Evolutionary conservation across 768 basidiomycete species (phyloP), one percentile per base, ranked within the genome.

Genomic region (Mycena floridula): DNA sequence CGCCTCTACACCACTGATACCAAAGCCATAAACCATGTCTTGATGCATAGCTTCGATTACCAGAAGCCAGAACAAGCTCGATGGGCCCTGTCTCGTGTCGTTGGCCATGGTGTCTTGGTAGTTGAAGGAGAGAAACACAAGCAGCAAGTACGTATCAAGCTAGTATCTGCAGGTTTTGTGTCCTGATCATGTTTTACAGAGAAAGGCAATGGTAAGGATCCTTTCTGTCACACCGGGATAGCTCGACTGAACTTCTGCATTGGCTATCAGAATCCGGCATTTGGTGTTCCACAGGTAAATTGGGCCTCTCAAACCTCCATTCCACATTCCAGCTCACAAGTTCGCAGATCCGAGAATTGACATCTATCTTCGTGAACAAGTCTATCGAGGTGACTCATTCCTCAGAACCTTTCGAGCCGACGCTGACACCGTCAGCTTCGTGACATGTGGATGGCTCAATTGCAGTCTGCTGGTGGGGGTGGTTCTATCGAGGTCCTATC

Each of bases 1-100:
- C 58, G 66, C 12, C 56, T 77, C 12, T 58, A 68, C 53, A 76
- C 75, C 0, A 45, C 64, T 25, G 79, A 81, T 48, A 61, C 68
- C 0, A 62, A 65, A 4, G 76, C 76, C 1, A 27, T 80, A 21
- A 60, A 63, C 13, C 69, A 79, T 43, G 66, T 81, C 40, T 55
- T 81, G n/a, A 54, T 57, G 1, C 69, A 73, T 43, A 48, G 59
- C 6, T 56, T 58, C 18, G 58, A 61, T 37, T 76, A 69, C 28
- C 65, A 66, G 30, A 78, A 76, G 53, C 61, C 73, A 0, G 53
- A 60, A 1, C 42, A 52, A 1, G 26, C 46, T 11, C 57, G 62
- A 16, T 48, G 37, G 15, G 45, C 27, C 27, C 51, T 73, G 8
- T 41, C 48, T 7, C 50, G 46, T 24, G 36, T 68, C 8, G 49